Base-by-base conservation (phyloP, 1,139 yeast genomes). In the Schizosaccharomyces versatilis region DNA sequence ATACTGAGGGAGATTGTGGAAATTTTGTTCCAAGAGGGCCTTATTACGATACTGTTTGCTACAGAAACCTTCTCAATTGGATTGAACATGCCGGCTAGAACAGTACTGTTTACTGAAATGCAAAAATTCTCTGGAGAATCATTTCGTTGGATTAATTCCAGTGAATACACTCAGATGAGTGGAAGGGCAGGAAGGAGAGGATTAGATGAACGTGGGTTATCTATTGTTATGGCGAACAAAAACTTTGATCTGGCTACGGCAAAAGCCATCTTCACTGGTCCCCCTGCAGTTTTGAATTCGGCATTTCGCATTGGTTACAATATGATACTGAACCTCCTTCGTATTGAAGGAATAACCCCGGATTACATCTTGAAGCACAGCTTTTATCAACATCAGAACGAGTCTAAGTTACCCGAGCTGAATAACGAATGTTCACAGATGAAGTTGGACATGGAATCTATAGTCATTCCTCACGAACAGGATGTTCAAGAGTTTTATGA, bases 101-200 rank as follows among this genome's bases (percentile, higher is more conserved):
- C 99, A 0, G 99, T 90, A 52, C 97, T 93, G 7, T 93, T 93
- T 68, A 90, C 98, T 0, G 84, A 93, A 47, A 98, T 93, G n/a
- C 79, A 98, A 67, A 93, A 93, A 67, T 90, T 95, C 94, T 98
- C 93, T 68, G 98, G 98, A 63, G 80, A 78, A 59, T 93, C 90
- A 32, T 86, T 88, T 72, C 79, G 99, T 69, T 90, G 97, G 97
- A 95, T 93, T 44, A 84, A 95, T 56, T 97, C 98, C 57, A 98
- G 98, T 71, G 99, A 93, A 69, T 93, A 90, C 68, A 93, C 90
- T 63, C 99, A 93, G 71, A 90, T 90, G 99, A 84, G 96, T 48
- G 99, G 99, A 60, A 80, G 99, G 71, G 99, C 99, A n/a, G 99
- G 99, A 64, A 86, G 99, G 74, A 84, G 99, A 75, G 98, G 99